A percentile compares a stretch with the other conserved stretches of the same genome.
Evolutionary conservation across 352 stramenopile genomes (phyloP).

Genomic region (Globisporangium orthogonon): DNA sequence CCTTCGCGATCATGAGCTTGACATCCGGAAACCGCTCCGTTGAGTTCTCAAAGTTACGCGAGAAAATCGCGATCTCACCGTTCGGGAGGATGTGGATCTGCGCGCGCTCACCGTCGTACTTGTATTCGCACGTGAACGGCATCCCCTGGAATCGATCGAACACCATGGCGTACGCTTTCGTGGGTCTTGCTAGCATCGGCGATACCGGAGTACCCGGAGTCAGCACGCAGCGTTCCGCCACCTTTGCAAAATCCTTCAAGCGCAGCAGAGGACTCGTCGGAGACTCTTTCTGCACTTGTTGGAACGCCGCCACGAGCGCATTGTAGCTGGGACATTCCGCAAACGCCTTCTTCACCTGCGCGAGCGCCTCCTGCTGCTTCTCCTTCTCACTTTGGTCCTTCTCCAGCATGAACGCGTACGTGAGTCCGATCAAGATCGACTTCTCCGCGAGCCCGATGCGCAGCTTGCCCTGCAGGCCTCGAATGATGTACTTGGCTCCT

Average conservation of each 20-base stretch:
- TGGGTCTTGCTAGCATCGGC: constrained; percentile 98
- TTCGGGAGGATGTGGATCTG: constrained; percentile 91
- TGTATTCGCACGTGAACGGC: constrained; percentile 99
- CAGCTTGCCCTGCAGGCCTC: constrained; percentile 97
- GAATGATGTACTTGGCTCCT: constrained; percentile 97
- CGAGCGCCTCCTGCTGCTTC: constrained; percentile 86
- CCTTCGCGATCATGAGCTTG: constrained; percentile 61
- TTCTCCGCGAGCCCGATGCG: constrained; percentile 96
- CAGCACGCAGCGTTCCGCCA: constrained; percentile 83
- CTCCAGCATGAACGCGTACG: constrained; percentile 93
- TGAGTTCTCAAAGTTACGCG: constrained; percentile 97
- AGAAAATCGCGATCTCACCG: constrained; percentile 96
- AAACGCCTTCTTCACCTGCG: constrained; percentile 97
- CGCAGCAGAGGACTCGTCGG: constrained; percentile 34
- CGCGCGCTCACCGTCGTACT: constrained; percentile 99
- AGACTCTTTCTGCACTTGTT: constrained; percentile 37
- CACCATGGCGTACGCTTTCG: constrained; percentile 95
- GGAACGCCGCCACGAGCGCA: constrained; percentile 89
- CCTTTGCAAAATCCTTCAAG: constrained; percentile 49
- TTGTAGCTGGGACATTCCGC: constrained; percentile 97
- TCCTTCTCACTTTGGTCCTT: constrained; percentile 77
- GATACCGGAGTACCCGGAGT: constrained; percentile 95
- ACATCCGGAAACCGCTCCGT: constrained; percentile 95
- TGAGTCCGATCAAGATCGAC: constrained; percentile 96
- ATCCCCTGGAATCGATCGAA: constrained; percentile 94